Percentiles rank a stretch among this genome's conserved stretches.
Evolutionary conservation across 257 asterid species (phyloP).

Genomic region (Galeopsis tetrahit): DNA sequence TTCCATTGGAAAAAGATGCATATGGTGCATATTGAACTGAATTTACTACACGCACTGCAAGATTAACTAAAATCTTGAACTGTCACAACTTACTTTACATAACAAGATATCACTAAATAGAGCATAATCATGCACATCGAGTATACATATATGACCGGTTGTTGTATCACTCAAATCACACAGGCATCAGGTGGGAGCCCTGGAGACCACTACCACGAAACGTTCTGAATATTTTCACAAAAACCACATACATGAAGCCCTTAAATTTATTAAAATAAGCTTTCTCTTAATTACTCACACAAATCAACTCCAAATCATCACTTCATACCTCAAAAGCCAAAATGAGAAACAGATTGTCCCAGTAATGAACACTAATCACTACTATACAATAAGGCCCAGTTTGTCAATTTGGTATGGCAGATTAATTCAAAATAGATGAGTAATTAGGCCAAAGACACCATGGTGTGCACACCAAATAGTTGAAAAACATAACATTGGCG

Average conservation of each 20-base stretch:
- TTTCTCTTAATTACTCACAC: not conserved
- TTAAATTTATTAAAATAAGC: not conserved
- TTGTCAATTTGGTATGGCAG: no score
- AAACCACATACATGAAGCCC: not conserved
- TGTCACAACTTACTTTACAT: not conserved
- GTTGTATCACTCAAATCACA: not conserved
- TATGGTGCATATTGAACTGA: slow-evolving; percentile 14
- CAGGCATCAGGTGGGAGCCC: not conserved
- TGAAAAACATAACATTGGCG: no score
- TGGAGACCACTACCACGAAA: not conserved
- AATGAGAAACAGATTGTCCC: not conserved
- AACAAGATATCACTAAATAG: not conserved
- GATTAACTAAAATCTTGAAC: not conserved
- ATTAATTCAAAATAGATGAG: no score
- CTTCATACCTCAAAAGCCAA: not conserved
- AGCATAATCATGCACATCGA: slow-evolving; percentile 10
- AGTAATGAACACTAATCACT: not conserved
- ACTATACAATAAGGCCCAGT: not conserved
- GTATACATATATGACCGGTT: not conserved
- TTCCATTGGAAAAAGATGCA: not conserved
- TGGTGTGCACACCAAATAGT: no score
- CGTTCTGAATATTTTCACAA: not conserved
- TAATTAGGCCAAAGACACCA: no score
- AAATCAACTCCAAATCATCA: slow-evolving; percentile 13
- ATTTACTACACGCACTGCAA: slow-evolving; percentile 1